Percentiles rank a stretch among this genome's conserved stretches.
phyloP scores from a whole-genome alignment of 2,329 filamentous ascomycete species.

The Alternaria novae-zelandiae region DNA sequence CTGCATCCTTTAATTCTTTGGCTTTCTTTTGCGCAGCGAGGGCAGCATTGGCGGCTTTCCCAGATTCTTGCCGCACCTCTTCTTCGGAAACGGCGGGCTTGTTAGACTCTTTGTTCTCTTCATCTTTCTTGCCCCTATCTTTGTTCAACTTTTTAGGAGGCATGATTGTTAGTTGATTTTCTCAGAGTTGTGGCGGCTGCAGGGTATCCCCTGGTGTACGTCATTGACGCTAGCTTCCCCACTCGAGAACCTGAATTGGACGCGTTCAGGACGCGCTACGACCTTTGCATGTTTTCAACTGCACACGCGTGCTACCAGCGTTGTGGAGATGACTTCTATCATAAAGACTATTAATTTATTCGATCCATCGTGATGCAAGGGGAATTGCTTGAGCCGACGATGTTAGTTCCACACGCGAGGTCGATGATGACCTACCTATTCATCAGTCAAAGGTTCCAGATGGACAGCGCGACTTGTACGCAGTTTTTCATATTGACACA shows the following conservation, averaged over 20 bases:
- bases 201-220: neutral
- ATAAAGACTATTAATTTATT: neutral
- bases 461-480: neutral
- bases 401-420: neutral
- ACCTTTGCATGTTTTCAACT: neutral
- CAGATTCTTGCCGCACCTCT: constrained; percentile 26
- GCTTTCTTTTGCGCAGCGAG: constrained; percentile 25
- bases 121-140: neutral
- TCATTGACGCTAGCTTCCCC: constrained; percentile 11
- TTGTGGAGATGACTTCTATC: neutral
- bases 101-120: neutral
- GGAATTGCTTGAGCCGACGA: neutral
- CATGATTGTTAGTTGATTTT: constrained; percentile 4
- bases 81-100: constrained; percentile 23
- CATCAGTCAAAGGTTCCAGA: neutral
- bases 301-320: neutral
- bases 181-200: neutral
- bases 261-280: neutral
- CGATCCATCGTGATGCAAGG: neutral
- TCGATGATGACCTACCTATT: no score
- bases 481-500: neutral
- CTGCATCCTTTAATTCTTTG: constrained; percentile 26
- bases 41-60: constrained; percentile 25
- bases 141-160: constrained; percentile 8
- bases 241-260: constrained; percentile 1